Conservation (phyloP, 495 filamentous ascomycete species). For the Tuber brumale region DNA sequence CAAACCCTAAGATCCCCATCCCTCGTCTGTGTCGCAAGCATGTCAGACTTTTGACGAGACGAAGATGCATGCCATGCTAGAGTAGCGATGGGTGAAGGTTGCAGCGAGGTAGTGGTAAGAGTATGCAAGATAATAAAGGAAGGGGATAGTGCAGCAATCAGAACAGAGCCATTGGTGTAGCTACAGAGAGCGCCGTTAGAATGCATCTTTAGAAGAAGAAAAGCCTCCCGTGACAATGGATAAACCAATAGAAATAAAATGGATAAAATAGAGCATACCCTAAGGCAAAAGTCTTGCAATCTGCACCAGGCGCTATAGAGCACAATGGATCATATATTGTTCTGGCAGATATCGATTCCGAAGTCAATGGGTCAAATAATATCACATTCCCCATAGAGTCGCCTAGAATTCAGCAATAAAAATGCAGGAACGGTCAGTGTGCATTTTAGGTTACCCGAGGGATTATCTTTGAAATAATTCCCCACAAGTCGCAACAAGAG, state of each 20-base stretch:
- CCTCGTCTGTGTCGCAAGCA: constrained; percentile 86
- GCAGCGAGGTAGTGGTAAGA: constrained; percentile 65
- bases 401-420: constrained; percentile 13
- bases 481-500: constrained; percentile 8
- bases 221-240: not conserved
- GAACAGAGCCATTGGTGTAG: constrained; percentile 89
- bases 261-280: constrained; percentile 55
- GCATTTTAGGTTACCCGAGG: constrained; percentile 10
- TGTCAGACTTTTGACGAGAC: constrained; percentile 93
- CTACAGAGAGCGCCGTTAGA: constrained; percentile 48
- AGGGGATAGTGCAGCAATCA: constrained; percentile 82
- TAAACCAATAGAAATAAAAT: not conserved
- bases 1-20: constrained; percentile 93
- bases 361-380: constrained; percentile 85
- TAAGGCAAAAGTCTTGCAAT: constrained; percentile 94
- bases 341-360: constrained; percentile 84
- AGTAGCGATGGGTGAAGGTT: constrained; percentile 81
- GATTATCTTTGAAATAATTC: constrained; percentile 8
- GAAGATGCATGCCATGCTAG: constrained; percentile 97
- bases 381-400: constrained; percentile 68
- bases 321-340: constrained; percentile 94
- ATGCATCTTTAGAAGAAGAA: constrained; percentile 26
- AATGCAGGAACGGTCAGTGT: constrained; percentile 34
- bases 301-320: constrained; percentile 78
- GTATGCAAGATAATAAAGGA: constrained; percentile 94